Conservation (phyloP, 352 stramenopile species). For the Globisporangium ultimum region DNA sequence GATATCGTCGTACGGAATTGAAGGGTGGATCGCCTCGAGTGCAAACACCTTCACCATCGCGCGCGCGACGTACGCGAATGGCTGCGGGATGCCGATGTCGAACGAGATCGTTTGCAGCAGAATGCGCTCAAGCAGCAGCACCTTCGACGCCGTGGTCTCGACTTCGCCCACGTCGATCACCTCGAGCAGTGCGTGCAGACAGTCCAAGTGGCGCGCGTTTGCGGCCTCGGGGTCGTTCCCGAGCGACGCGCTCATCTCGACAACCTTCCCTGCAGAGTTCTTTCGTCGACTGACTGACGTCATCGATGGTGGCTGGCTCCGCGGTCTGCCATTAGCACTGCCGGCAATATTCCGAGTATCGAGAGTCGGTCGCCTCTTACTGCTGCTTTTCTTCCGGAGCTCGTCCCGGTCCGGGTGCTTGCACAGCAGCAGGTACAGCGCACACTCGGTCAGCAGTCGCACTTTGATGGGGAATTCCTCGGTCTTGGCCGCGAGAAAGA, state of each 20-base stretch:
- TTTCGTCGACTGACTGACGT: constrained; percentile 10
- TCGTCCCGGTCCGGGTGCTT: constrained; percentile 21
- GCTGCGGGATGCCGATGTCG: constrained; percentile 62
- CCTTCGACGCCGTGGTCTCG: constrained; percentile 51
- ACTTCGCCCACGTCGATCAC: constrained; percentile 64
- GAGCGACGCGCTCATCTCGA: constrained; percentile 49
- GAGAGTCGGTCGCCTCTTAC: not conserved
- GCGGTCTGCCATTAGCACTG: not conserved
- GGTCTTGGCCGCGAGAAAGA: constrained; percentile 76
- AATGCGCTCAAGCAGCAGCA: constrained; percentile 70
- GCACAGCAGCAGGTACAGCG: constrained; percentile 60
- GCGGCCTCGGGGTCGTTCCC: constrained; percentile 51
- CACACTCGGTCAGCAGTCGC: constrained; percentile 70
- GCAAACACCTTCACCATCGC: constrained; percentile 54
- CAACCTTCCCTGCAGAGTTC: constrained; percentile 23
- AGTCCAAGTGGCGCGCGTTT: constrained; percentile 65
- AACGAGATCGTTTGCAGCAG: constrained; percentile 75
- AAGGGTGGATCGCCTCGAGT: constrained; percentile 53
- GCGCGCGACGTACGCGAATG: constrained; percentile 55
- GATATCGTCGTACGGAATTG: constrained; percentile 41
- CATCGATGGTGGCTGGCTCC: not conserved
- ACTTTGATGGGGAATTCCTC: constrained; percentile 82
- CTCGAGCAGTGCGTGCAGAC: constrained; percentile 54
- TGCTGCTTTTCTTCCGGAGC: constrained; percentile 15
- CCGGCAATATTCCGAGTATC: not conserved